Conservation (phyloP, 768 basidiomycete species). For the Aureoboletus auriporus region DNA sequence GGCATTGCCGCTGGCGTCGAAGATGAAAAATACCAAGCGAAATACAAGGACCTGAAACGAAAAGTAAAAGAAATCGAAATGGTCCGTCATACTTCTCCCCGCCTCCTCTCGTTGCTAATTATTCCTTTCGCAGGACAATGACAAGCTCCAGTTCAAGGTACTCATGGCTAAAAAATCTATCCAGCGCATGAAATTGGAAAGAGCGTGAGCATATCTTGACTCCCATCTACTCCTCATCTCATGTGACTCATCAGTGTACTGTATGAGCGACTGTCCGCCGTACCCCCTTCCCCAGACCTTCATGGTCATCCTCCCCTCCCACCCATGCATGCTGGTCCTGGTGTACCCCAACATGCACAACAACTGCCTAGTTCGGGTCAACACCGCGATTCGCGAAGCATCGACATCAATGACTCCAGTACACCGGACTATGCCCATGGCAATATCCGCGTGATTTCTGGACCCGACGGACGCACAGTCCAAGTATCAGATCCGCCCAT, state of each 20-base stretch:
- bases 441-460: conserved; percentile 42
- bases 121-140: conserved; percentile 63
- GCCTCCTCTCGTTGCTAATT: conserved; percentile 2
- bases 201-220: conserved; percentile 61
- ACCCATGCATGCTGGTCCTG: conserved; percentile 32
- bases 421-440: conserved; percentile 49
- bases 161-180: conserved; percentile 77
- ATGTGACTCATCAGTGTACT: conserved; percentile 48
- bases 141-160: conserved; percentile 80
- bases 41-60: conserved; percentile 84
- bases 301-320: conserved; percentile 38
- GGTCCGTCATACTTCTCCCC: conserved; percentile 40
- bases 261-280: conserved; percentile 69
- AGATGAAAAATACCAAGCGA: conserved; percentile 82
- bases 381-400: conserved; percentile 37
- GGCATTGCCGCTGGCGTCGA: conserved; percentile 78
- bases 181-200: conserved; percentile 82
- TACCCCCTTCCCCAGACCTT: conserved; percentile 53
- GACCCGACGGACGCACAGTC: conserved; percentile 46
- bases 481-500: conserved; percentile 48
- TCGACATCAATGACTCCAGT: conserved; percentile 45
- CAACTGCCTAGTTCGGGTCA: conserved; percentile 17
- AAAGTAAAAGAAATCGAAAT: conserved; percentile 85
- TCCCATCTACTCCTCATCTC: conserved; percentile 21
- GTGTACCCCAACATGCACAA: conserved; percentile 30